Percentiles rank a stretch among this genome's conserved stretches.
phyloP scores from a whole-genome alignment of 345 rosid species.

The Sisymbrium irio region DNA sequence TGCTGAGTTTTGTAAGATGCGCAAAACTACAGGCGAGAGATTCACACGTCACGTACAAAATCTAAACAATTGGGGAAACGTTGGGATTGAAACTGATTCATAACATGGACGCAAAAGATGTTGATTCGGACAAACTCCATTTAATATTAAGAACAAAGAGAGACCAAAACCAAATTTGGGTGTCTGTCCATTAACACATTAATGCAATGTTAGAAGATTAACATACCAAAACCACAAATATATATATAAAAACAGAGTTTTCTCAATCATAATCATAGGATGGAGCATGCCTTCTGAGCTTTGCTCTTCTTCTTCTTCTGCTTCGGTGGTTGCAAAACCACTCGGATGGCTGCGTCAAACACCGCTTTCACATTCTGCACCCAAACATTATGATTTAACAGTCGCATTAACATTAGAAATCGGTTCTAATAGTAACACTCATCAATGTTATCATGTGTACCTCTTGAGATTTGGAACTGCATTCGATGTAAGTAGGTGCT shows the following conservation, averaged over 20 bases:
- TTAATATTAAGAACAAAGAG: conserved; percentile 20
- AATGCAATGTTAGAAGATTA: conserved; percentile 17
- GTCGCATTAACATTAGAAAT: not conserved
- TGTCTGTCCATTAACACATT: conserved; percentile 21
- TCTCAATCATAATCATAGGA: conserved; percentile 50
- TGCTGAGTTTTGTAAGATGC: conserved; percentile 1
- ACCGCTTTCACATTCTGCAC: conserved; percentile 87
- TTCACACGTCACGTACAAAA: not conserved
- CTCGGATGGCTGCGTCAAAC: conserved; percentile 88
- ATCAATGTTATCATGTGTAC: conserved; percentile 30
- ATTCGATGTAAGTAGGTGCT: conserved; percentile 81
- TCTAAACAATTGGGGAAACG: not conserved
- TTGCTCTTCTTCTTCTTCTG: conserved; percentile 84
- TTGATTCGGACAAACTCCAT: conserved; percentile 20
- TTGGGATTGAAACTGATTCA: not conserved
- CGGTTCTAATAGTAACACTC: not conserved
- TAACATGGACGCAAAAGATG: conserved; percentile 3
- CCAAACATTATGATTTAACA: not conserved
- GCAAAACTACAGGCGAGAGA: not conserved
- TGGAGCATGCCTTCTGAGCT: conserved; percentile 87
- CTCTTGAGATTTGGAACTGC: conserved; percentile 97
- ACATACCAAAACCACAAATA: conserved; percentile 20
- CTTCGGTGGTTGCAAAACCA: conserved; percentile 95
- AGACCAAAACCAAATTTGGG: conserved; percentile 21
- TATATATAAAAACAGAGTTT: conserved; percentile 4